Percentiles rank a stretch among this genome's conserved stretches.
Conservation (phyloP, 768 basidiomycete genomes). For the Suillus ampliporus region DNA sequence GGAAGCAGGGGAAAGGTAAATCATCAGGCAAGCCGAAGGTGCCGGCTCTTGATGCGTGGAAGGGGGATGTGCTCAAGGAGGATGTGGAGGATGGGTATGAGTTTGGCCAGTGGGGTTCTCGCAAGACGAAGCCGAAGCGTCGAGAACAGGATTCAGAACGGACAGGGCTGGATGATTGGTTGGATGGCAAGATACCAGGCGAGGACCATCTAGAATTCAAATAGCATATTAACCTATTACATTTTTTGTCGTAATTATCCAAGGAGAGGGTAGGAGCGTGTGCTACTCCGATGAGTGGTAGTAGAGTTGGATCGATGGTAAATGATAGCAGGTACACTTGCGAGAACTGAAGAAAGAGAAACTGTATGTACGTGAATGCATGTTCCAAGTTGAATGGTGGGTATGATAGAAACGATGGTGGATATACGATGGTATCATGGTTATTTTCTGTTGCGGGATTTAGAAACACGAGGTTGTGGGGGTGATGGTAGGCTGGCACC, state of each 20-base stretch:
- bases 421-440: constrained; percentile 5
- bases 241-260: constrained; percentile 7
- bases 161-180: not conserved
- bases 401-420: constrained; percentile 10
- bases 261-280: not conserved
- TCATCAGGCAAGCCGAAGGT: constrained; percentile 36
- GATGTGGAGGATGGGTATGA: constrained; percentile 47
- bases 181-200: not conserved
- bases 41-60: constrained; percentile 44
- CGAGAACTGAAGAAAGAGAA: not conserved
- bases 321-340: constrained; percentile 11
- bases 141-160: not conserved
- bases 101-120: constrained; percentile 53
- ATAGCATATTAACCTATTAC: constrained; percentile 8
- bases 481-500: constrained; percentile 62
- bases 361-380: constrained; percentile 5
- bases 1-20: constrained; percentile 20
- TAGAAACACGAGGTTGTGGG: constrained; percentile 52
- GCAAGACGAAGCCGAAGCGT: not conserved
- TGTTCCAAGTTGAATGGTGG: constrained; percentile 1
- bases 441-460: constrained; percentile 60
- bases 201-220: not conserved
- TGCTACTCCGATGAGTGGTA: constrained; percentile 4
- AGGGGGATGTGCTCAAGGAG: constrained; percentile 37
- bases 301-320: constrained; percentile 1